Conservation (phyloP, 139 green algal species). For the Chlamydomonas incerta region DNA sequence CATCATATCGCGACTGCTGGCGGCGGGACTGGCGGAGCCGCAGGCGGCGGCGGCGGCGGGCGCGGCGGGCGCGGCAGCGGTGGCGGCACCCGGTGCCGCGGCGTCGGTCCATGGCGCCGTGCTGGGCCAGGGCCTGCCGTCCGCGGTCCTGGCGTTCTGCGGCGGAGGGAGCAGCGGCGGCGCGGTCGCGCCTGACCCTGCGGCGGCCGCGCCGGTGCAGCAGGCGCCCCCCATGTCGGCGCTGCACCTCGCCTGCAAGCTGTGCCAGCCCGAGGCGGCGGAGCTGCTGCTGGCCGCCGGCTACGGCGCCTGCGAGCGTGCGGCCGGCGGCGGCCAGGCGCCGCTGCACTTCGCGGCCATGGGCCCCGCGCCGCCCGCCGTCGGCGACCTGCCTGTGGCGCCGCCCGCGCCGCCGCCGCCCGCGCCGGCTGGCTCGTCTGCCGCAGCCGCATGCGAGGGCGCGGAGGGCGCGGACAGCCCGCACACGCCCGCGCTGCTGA, state of each 20-base stretch:
- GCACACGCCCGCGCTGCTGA: too few relatives aligned
- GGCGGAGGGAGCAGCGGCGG: too few relatives aligned
- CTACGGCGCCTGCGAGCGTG: background rate
- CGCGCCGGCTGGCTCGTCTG: too few relatives aligned
- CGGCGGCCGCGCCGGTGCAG: background rate
- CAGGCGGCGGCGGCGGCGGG: background rate
- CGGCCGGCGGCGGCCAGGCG: background rate
- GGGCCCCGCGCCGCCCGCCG: background rate
- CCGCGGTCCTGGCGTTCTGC: background rate
- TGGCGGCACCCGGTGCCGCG: too few relatives aligned
- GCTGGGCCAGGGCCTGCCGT: background rate
- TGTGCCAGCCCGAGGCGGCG: slow-evolving; percentile 4
- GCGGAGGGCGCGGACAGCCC: too few relatives aligned
- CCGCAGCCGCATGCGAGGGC: too few relatives aligned
- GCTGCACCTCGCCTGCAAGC: slow-evolving; percentile 37
- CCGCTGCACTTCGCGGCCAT: slow-evolving; percentile 27
- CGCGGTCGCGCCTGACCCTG: too few relatives aligned
- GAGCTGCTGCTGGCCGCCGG: slow-evolving; percentile 18
- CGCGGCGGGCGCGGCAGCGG: background rate
- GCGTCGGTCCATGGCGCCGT: too few relatives aligned
- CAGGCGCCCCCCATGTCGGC: background rate
- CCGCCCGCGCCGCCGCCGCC: too few relatives aligned
- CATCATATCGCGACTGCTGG: slow-evolving; percentile 20
- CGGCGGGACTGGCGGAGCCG: background rate
- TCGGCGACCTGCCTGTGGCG: background rate